These are phyloP conservation scores for Salvia sclarea DNA, from an alignment of 305 asterid genomes.

Conservation along the genomic window DNA sequence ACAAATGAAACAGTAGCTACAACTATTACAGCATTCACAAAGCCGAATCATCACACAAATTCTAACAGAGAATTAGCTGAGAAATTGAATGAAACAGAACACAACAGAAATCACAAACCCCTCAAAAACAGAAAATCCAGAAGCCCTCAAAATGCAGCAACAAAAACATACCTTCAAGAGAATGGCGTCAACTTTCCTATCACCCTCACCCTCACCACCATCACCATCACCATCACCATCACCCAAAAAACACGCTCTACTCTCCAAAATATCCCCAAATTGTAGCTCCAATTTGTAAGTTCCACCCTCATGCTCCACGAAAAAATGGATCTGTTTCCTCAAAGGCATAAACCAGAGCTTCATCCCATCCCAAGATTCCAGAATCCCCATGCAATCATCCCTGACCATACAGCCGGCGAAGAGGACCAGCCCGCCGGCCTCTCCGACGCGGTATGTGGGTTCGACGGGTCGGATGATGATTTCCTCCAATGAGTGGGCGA, in stretches of 20 bases:
- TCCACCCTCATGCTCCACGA: conserved; percentile 44
- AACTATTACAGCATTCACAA: background rate
- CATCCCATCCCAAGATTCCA: conserved; percentile 65
- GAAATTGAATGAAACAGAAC: background rate
- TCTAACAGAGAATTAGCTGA: background rate
- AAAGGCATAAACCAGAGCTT: conserved; percentile 75
- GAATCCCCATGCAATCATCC: conserved; percentile 47
- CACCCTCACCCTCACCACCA: conserved; percentile 33
- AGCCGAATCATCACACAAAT: background rate
- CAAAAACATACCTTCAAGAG: conserved; percentile 59
- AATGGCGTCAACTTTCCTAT: conserved; percentile 40
- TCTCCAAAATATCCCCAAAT: conserved; percentile 67
- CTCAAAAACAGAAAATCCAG: too few relatives aligned
- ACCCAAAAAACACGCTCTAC: conserved; percentile 45
- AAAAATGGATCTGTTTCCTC: conserved; percentile 54
- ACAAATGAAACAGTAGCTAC: background rate
- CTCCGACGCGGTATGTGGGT: conserved; percentile 48
- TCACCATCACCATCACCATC: too few relatives aligned
- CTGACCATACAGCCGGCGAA: conserved; percentile 56
- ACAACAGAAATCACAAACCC: conserved; percentile 1
- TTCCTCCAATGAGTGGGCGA: conserved; percentile 53
- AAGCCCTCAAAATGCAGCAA: too few relatives aligned
- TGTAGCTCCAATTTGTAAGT: conserved; percentile 70
- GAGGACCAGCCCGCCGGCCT: conserved; percentile 39
- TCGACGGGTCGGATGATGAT: conserved; percentile 58